phyloP scores from a whole-genome alignment of 768 basidiomycete genomes.

The Tricholoma furcatifolium region DNA sequence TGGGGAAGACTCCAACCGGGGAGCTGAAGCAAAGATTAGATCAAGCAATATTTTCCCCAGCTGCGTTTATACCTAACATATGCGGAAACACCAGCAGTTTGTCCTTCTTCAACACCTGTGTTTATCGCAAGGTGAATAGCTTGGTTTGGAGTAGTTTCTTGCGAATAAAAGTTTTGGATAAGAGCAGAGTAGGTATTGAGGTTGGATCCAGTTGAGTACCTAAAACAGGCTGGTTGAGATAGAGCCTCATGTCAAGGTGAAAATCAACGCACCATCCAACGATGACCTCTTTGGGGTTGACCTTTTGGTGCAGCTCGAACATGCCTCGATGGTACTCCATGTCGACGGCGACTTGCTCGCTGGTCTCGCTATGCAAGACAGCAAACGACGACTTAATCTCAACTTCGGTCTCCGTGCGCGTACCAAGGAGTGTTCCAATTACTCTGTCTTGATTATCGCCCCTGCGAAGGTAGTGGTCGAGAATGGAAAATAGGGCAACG shows the following conservation, averaged over 20 bases:
- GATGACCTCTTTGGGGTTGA: conserved; percentile 83
- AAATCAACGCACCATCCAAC: conserved; percentile 81
- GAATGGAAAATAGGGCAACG: conserved; percentile 89
- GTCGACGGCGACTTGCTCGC: conserved; percentile 92
- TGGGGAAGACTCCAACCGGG: conserved; percentile 84
- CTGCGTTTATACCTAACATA: conserved; percentile 68
- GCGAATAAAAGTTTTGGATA: conserved; percentile 96
- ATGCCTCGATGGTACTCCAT: conserved; percentile 95
- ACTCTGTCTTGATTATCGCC: conserved; percentile 82
- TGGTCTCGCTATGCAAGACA: conserved; percentile 88
- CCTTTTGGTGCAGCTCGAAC: conserved; percentile 87
- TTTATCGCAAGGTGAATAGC: conserved; percentile 92
- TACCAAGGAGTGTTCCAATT: conserved; percentile 92
- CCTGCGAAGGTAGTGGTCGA: conserved; percentile 94
- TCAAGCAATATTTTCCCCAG: neutral
- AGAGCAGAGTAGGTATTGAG: conserved; percentile 95
- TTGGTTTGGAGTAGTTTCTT: conserved; percentile 85
- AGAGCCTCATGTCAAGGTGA: neutral
- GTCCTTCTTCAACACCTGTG: conserved; percentile 68
- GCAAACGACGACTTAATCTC: conserved; percentile 87
- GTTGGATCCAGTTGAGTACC: conserved; percentile 91
- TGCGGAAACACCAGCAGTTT: conserved; percentile 76
- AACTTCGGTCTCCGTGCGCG: conserved; percentile 64
- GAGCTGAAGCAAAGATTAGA: conserved; percentile 48
- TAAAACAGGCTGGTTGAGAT: conserved; percentile 26